Base-by-base conservation (phyloP, 208 protist genomes). In the Balamuthia mandrillaris region DNA sequence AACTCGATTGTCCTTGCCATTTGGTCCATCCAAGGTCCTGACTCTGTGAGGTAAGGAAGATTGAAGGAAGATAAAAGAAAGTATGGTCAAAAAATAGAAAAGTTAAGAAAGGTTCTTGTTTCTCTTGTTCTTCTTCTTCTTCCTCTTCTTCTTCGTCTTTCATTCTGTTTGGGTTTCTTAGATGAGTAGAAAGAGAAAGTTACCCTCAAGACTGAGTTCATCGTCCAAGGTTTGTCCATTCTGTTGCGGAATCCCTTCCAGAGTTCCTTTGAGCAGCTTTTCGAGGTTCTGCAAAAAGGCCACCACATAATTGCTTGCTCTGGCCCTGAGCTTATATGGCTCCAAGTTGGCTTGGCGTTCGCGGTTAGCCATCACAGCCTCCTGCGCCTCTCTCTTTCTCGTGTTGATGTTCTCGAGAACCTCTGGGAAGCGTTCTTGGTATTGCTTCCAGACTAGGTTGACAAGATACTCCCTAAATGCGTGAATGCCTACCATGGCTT, bases 201-300 rank as follows among this genome's bases (percentile, higher is more conserved):
- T 72, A 44, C 66, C 24, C 18, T 12, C 66, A 35, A 1, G 68
- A 45, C 12, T 24, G 27, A 78, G 49, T 29, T 78, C 68, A 29
- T 78, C 68, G 4, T 60, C 68, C 2, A 78, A 45, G 41, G 68
- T 78, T 29, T 78, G 68, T 1, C 68, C 68, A 35, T 78, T 78
- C 47, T 78, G 68, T 29, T 37, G 49, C 33, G 68, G 68, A 39
- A 78, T 58, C 27, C 68, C 68, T 27, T 78, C 68, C 3, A 78
- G 68, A 29, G 68, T 78, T 10, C 68, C 68, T 35, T 68, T 68
- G 4, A 68, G 37, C 9, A 68, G 61, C 37, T 39, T 31, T 24
- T 68, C 61, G 3, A 68, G 61, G 33, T 68, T 68, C 61, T 68
- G 61, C 31, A 68, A 39, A 39, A 68, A 68, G 31, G 61, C 39